These are phyloP conservation scores for Mesotaenium endlicherianum DNA, from an alignment of 139 green algal genomes.

Conservation along the genomic window DNA sequence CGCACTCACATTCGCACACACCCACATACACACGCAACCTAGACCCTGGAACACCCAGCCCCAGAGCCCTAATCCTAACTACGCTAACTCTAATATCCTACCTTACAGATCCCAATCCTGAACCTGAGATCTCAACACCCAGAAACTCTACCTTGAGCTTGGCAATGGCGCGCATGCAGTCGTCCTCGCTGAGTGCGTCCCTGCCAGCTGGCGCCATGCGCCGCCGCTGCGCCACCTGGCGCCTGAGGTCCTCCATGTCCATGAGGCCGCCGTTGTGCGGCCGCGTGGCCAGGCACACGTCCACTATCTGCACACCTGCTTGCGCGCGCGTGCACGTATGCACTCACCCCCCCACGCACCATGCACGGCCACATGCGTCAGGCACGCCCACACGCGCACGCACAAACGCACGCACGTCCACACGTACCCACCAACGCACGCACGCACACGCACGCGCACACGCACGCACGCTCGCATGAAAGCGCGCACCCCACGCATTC, in stretches of 20 bases:
- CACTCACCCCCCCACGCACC: too few species aligned
- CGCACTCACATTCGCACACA: too few species aligned
- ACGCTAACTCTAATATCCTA: too few species aligned
- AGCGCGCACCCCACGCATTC: too few species aligned
- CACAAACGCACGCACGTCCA: background rate
- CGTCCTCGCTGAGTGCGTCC: conserved; percentile 41
- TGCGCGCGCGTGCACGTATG: background rate
- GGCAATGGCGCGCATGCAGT: conserved; percentile 51
- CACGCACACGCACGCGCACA: too few species aligned
- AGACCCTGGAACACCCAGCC: too few species aligned
- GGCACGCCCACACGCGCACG: background rate
- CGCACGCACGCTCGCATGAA: too few species aligned
- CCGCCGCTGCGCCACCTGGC: conserved; percentile 57
- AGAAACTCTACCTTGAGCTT: conserved; percentile 45
- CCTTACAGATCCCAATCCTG: too few species aligned
- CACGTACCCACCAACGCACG: too few species aligned
- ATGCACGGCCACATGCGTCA: background rate
- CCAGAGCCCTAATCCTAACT: too few species aligned
- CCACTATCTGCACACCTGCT: conserved; percentile 76
- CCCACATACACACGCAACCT: too few species aligned
- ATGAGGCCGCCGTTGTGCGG: conserved; percentile 78
- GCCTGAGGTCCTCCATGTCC: conserved; percentile 65
- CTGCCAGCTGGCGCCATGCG: conserved; percentile 56
- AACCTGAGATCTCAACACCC: too few species aligned
- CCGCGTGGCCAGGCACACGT: conserved; percentile 76